Percentiles rank a stretch among this genome's conserved stretches.
These are phyloP conservation scores for Penicillium pulvis DNA, from an alignment of 495 filamentous ascomycete species.

Conservation along the genomic window DNA sequence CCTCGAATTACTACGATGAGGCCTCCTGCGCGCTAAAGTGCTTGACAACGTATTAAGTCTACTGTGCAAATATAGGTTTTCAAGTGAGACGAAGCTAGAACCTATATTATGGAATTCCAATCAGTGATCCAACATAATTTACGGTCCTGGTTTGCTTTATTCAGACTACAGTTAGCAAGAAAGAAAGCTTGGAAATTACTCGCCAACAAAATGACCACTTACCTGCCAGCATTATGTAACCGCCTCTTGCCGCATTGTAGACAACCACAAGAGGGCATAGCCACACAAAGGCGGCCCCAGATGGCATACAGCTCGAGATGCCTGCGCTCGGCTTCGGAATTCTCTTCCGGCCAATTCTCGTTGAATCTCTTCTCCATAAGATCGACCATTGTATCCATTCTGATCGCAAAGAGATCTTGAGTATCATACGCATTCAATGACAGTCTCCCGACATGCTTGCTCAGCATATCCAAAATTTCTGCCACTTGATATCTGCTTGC, in stretches of 20 bases:
- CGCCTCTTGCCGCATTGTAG: not conserved
- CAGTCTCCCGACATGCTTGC: not conserved
- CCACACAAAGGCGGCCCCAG: not conserved
- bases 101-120: too few species aligned
- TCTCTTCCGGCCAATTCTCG: not conserved
- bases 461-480: not conserved
- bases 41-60: too few species aligned
- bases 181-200: too few species aligned
- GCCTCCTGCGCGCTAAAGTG: too few species aligned
- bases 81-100: too few species aligned
- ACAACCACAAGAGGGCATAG: not conserved
- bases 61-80: too few species aligned
- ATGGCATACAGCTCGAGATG: not conserved
- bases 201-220: not conserved
- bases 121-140: too few species aligned
- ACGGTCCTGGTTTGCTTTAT: too few species aligned
- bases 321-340: not conserved
- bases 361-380: not conserved
- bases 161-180: too few species aligned
- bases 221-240: not conserved
- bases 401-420: not conserved
- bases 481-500: not conserved
- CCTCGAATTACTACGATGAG: too few species aligned
- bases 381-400: conserved; percentile 3
- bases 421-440: not conserved